Evolutionary conservation across 768 basidiomycete species (phyloP).

Genomic region (Hypsizygus marmoreus): DNA sequence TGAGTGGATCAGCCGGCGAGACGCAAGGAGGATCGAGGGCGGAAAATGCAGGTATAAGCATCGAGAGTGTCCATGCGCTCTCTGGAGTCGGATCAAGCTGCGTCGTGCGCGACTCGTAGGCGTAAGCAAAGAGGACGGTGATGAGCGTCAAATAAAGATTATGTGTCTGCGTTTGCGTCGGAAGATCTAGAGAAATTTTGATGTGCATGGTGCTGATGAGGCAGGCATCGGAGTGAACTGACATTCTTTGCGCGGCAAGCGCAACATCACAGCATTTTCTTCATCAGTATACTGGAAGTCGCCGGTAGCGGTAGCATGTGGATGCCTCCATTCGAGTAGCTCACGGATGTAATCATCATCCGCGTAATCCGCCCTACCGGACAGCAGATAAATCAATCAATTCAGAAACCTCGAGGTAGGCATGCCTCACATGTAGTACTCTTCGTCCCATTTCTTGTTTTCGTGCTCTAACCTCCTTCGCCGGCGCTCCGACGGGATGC

Average conservation of each 20-base stretch:
- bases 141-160: conserved; percentile 69
- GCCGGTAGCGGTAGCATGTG: conserved; percentile 34
- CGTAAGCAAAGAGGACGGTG: conserved; percentile 76
- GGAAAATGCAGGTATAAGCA: conserved; percentile 76
- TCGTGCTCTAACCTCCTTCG: conserved; percentile 59
- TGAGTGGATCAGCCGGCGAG: conserved; percentile 17
- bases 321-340: conserved; percentile 66
- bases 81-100: conserved; percentile 82
- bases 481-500: conserved; percentile 51
- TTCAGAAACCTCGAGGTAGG: background rate
- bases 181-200: conserved; percentile 51
- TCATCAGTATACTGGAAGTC: conserved; percentile 65
- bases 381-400: conserved; percentile 1
- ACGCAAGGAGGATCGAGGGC: conserved; percentile 70
- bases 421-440: conserved; percentile 73
- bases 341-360: conserved; percentile 78
- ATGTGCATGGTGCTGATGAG: background rate
- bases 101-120: conserved; percentile 79
- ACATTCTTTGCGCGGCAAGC: conserved; percentile 58
- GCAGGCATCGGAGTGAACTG: conserved; percentile 18
- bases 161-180: conserved; percentile 55
- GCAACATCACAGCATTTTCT: conserved; percentile 69
- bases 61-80: conserved; percentile 84
- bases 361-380: conserved; percentile 72
- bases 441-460: conserved; percentile 79